Conservation (phyloP, 768 basidiomycete species). For the Rhizopogon rudus region DNA sequence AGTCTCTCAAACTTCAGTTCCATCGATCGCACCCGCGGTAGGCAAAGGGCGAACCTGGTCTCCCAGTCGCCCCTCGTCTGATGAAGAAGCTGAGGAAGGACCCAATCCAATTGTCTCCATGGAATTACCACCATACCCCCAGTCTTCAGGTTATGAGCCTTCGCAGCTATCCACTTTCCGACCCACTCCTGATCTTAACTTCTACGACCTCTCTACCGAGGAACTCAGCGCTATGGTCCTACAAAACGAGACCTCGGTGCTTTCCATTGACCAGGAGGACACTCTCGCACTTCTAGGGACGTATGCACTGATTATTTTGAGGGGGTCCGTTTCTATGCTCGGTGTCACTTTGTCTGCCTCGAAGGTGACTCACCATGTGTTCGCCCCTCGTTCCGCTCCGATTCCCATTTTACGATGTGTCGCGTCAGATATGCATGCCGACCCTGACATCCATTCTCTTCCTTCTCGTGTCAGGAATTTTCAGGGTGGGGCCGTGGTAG, state of each 20-base stretch:
- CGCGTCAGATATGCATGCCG: slow-evolving; percentile 8
- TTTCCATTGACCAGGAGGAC: neutral
- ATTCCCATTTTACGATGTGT: slow-evolving; percentile 47
- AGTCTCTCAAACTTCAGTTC: no score
- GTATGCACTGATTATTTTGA: slow-evolving; percentile 56
- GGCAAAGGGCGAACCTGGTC: no score
- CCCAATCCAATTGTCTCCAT: neutral
- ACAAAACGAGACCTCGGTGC: neutral
- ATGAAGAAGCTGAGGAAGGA: neutral
- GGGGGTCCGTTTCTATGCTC: slow-evolving; percentile 53
- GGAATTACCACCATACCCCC: neutral
- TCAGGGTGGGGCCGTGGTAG: slow-evolving; percentile 36
- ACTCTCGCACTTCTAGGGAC: slow-evolving; percentile 61
- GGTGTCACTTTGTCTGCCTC: slow-evolving; percentile 49
- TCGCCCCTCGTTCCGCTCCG: slow-evolving; percentile 77
- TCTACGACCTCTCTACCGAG: neutral
- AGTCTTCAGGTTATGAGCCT: neutral
- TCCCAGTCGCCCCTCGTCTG: neutral
- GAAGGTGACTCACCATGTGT: slow-evolving; percentile 44
- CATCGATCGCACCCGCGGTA: no score
- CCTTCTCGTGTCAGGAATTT: slow-evolving; percentile 11
- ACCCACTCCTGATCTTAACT: neutral
- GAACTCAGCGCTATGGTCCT: neutral
- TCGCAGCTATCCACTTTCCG: neutral
- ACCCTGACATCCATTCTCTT: neutral